Conservation (phyloP, 202 grass and related monocot genomes). For the Dendrocalamus latiflorus region DNA sequence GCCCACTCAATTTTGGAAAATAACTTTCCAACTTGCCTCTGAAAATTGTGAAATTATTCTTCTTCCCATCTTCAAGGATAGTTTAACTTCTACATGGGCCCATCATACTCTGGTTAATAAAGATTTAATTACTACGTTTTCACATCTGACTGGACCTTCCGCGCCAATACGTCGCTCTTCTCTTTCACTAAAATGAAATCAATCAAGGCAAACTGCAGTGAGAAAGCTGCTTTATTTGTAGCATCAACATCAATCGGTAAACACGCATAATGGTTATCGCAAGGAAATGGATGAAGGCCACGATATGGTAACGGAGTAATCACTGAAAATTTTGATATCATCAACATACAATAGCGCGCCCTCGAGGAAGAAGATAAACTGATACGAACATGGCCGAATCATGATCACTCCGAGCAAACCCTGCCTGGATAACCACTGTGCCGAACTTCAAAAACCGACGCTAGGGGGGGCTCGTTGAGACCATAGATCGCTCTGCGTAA, state of each 20-base stretch:
- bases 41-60: not conserved
- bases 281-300: no score
- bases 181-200: not conserved
- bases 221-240: not conserved
- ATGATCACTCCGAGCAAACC: no score
- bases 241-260: not conserved
- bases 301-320: no score
- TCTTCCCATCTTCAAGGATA: not conserved
- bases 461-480: no score
- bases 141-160: not conserved
- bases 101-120: not conserved
- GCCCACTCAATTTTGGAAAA: not conserved
- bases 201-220: not conserved
- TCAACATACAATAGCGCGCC: no score
- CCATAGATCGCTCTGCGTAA: no score
- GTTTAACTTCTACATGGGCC: not conserved
- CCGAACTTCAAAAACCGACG: no score
- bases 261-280: not conserved
- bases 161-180: not conserved
- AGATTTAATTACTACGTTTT: not conserved
- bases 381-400: no score
- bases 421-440: no score
- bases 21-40: not conserved
- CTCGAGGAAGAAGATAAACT: no score
- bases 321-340: no score